phyloP scores from a whole-genome alignment of 2,329 filamentous ascomycete genomes.

The Zalaria sp. region DNA sequence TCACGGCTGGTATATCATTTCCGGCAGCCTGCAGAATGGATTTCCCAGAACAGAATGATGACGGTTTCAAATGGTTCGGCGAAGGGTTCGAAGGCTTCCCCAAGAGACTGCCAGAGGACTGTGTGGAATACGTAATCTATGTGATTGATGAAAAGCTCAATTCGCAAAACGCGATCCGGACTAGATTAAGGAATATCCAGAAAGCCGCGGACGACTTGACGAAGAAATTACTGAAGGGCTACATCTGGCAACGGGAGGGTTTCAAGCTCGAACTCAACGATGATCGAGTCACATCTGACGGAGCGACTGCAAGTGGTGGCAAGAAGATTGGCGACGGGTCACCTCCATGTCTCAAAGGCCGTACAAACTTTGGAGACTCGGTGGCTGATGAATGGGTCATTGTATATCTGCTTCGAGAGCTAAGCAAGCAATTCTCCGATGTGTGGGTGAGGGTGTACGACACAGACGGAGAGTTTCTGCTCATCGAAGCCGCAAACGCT shows the following conservation, averaged over 20 bases:
- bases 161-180: constrained; percentile 41
- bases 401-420: constrained; percentile 72
- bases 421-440: constrained; percentile 57
- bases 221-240: constrained; percentile 56
- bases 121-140: constrained; percentile 72
- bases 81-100: constrained; percentile 53
- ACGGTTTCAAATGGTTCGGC: constrained; percentile 51
- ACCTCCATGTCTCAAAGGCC: constrained; percentile 45
- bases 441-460: constrained; percentile 77
- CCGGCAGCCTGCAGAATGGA: constrained; percentile 14
- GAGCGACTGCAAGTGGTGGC: background rate
- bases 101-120: constrained; percentile 63
- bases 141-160: constrained; percentile 44
- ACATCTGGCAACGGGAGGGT: constrained; percentile 87
- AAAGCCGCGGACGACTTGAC: constrained; percentile 52
- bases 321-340: background rate
- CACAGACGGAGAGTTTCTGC: constrained; percentile 85
- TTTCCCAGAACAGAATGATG: constrained; percentile 19
- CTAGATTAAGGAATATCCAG: constrained; percentile 56
- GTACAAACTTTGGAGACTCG: constrained; percentile 81
- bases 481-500: constrained; percentile 82
- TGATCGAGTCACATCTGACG: background rate
- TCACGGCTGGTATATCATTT: too few relatives aligned
- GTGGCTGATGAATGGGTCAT: constrained; percentile 97
- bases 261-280: constrained; percentile 46